Conservation (phyloP, 441 rosid genomes). For the Syzygium malaccense region DNA sequence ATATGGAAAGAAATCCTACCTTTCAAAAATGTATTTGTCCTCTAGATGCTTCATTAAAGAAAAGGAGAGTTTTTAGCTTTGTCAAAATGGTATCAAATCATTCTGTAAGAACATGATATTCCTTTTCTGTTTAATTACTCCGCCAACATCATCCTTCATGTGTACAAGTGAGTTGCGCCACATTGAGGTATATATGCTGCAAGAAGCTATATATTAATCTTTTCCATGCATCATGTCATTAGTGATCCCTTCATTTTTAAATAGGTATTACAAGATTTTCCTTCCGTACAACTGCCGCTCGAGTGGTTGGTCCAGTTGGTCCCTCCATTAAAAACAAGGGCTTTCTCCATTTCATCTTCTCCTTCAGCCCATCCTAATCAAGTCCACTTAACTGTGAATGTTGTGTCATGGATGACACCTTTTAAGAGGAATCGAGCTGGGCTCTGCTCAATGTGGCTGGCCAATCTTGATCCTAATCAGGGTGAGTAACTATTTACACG, state of each 20-base stretch:
- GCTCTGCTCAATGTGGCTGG: conserved; percentile 91
- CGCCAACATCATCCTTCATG: not conserved
- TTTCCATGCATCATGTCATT: not conserved
- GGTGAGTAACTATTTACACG: conserved; percentile 18
- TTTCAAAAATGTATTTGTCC: not conserved
- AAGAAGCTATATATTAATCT: not conserved
- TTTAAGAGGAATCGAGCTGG: conserved; percentile 68
- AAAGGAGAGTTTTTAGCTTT: not conserved
- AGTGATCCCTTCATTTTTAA: conserved; percentile 9
- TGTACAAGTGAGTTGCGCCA: not conserved
- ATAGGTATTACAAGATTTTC: conserved; percentile 90
- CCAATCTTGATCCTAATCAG: conserved; percentile 61
- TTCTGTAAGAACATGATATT: not conserved
- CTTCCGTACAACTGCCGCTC: conserved; percentile 87
- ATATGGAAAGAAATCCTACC: not conserved
- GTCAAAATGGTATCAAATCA: not conserved
- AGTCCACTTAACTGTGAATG: conserved; percentile 80
- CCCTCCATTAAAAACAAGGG: conserved; percentile 78
- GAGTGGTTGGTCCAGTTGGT: conserved; percentile 95
- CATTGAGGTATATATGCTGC: not conserved
- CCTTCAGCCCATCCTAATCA: conserved; percentile 69
- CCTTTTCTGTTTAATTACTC: not conserved
- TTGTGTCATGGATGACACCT: conserved; percentile 88
- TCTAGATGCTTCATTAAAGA: not conserved
- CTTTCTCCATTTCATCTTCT: conserved; percentile 91